A percentile compares a stretch with the other conserved stretches of the same genome.
Evolutionary conservation across 2,329 filamentous ascomycete genomes (phyloP).

Genomic region (Clonostachys sp.): DNA sequence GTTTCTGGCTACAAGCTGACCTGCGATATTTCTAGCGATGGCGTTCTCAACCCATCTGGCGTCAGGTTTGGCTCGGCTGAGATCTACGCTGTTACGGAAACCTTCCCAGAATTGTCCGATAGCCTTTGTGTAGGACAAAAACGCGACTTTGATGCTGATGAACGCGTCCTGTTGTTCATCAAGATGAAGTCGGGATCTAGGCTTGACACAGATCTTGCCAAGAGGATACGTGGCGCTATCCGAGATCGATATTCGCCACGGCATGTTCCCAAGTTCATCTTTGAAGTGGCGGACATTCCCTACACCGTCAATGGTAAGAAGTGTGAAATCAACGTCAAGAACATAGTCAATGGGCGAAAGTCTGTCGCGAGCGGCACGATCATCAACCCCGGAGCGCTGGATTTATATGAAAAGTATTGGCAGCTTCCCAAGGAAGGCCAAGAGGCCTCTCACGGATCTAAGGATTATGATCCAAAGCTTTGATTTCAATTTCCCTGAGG

Average conservation of each 20-base stretch:
- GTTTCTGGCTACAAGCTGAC: background rate
- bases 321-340: slow-evolving; percentile 7
- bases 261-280: background rate
- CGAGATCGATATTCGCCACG: background rate
- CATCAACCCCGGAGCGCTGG: background rate
- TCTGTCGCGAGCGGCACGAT: slow-evolving; percentile 3
- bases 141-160: background rate
- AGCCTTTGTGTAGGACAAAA: background rate
- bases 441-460: no score
- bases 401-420: background rate
- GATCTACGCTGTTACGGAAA: background rate
- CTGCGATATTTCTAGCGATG: background rate
- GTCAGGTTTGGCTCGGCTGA: background rate
- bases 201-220: background rate
- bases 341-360: slow-evolving; percentile 2
- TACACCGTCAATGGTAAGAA: slow-evolving; percentile 7
- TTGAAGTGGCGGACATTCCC: slow-evolving; percentile 5
- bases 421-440: background rate
- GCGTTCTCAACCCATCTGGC: background rate
- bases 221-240: background rate
- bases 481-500: no score
- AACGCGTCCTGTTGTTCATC: background rate
- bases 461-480: no score
- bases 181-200: background rate
- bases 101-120: background rate